phyloP scores from a whole-genome alignment of 352 stramenopile genomes.

The Phytophthora macrochlamydospora region DNA sequence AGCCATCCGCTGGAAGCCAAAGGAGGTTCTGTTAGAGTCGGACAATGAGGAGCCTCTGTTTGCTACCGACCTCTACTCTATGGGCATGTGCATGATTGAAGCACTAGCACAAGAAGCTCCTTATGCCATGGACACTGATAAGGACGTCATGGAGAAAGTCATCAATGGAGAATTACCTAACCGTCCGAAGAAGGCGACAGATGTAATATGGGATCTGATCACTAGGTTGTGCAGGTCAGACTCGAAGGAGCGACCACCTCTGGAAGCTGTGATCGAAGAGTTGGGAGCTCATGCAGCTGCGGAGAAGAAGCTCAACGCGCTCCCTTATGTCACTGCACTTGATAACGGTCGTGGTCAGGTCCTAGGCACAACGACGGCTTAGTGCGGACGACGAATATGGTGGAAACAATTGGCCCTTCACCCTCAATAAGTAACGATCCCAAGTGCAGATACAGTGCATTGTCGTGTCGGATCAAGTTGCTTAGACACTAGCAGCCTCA shows the following conservation, averaged over 20 bases:
- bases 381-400: not conserved
- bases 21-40: slow-evolving; percentile 21
- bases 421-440: too few relatives aligned
- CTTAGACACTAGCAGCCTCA: not conserved
- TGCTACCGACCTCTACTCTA: slow-evolving; percentile 35
- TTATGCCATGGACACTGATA: slow-evolving; percentile 9
- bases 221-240: slow-evolving; percentile 16
- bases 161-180: slow-evolving; percentile 8
- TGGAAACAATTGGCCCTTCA: too few relatives aligned
- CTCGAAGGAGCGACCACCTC: slow-evolving; percentile 10
- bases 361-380: not conserved
- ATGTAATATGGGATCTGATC: slow-evolving; percentile 20
- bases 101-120: slow-evolving; percentile 14
- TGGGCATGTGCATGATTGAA: slow-evolving; percentile 38
- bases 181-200: not conserved
- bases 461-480: too few relatives aligned
- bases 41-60: slow-evolving; percentile 4
- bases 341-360: not conserved
- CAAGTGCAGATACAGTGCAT: too few relatives aligned
- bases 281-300: slow-evolving; percentile 10
- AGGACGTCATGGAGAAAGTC: slow-evolving; percentile 9
- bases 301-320: slow-evolving; percentile 1
- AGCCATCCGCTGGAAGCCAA: slow-evolving; percentile 34
- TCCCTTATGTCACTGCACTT: not conserved
- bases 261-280: slow-evolving; percentile 18